These are phyloP conservation scores for Gremmenia infestans DNA, from an alignment of 2,329 filamentous ascomycete genomes.

Conservation along the genomic window DNA sequence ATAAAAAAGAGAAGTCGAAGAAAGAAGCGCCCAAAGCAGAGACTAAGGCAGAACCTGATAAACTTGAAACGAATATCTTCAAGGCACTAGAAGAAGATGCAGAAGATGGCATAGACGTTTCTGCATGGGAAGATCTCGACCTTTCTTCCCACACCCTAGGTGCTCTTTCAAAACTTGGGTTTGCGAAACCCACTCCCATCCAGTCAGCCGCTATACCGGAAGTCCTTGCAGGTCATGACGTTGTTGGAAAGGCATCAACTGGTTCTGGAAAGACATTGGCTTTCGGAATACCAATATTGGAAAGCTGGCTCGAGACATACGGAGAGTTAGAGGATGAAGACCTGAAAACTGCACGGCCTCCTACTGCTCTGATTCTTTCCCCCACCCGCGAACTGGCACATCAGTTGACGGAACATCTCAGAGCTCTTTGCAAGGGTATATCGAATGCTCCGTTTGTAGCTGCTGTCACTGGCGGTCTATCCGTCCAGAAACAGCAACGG, in stretches of 20 bases:
- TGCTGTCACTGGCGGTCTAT: constrained; percentile 85
- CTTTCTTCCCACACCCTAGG: constrained; percentile 68
- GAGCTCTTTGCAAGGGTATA: constrained; percentile 61
- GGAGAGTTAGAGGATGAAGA: constrained; percentile 37
- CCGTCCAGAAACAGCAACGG: constrained; percentile 90
- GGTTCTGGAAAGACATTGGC: constrained; percentile 96
- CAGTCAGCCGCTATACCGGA: constrained; percentile 76
- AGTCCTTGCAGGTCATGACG: constrained; percentile 77
- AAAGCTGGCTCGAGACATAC: constrained; percentile 63
- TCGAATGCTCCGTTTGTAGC: constrained; percentile 66
- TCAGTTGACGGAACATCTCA: constrained; percentile 81
- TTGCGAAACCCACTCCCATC: constrained; percentile 75
- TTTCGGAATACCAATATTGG: constrained; percentile 89
- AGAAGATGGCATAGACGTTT: constrained; percentile 63
- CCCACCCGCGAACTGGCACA: constrained; percentile 92
- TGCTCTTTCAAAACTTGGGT: constrained; percentile 73
- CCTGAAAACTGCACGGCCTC: constrained; percentile 38
- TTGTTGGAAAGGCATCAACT: constrained; percentile 93
- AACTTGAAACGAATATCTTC: constrained; percentile 26
- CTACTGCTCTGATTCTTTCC: constrained; percentile 77
- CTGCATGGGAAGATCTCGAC: constrained; percentile 70
- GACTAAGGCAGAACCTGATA: constrained; percentile 28
- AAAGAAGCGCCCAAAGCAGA: constrained; percentile 32
- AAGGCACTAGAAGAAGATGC: constrained; percentile 47
- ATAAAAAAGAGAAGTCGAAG: constrained; percentile 20